phyloP scores from a whole-genome alignment of 352 stramenopile genomes.

The Elongisporangium anandrum region DNA sequence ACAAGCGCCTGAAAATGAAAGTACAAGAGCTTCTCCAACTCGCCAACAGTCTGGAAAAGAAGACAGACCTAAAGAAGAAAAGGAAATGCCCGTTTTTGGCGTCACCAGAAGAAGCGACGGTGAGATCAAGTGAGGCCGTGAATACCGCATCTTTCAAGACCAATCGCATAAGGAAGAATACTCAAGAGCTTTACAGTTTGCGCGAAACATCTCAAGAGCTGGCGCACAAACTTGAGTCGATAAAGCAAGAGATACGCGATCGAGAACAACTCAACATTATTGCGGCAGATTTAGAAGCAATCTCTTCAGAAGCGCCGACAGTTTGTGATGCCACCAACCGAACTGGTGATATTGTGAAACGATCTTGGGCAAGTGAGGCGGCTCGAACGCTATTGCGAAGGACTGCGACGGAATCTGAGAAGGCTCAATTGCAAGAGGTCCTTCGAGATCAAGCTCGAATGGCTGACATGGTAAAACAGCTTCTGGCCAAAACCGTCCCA shows the following conservation, averaged over 20 bases:
- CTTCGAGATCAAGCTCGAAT: background rate
- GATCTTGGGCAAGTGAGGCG: background rate
- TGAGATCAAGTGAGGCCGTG: background rate
- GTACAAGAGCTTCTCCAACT: background rate
- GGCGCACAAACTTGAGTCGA: background rate
- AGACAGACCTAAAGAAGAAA: background rate
- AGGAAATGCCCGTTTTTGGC: background rate
- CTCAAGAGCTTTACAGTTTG: background rate
- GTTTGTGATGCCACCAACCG: background rate
- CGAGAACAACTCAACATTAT: background rate
- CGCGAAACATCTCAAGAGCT: background rate
- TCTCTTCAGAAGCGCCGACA: no score
- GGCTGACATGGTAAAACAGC: background rate
- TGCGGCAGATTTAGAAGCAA: no score
- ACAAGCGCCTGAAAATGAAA: background rate
- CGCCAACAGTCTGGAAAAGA: background rate
- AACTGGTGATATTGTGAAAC: background rate
- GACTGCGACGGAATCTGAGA: background rate
- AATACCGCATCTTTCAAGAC: background rate
- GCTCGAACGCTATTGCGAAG: background rate
- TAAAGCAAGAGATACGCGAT: background rate
- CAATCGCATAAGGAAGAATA: background rate
- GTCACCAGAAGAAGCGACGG: background rate
- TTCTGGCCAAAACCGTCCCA: background rate
- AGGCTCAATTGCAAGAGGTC: background rate